Base-by-base conservation (phyloP, 2,329 filamentous ascomycete species). In the Hypoxylon sp. region DNA sequence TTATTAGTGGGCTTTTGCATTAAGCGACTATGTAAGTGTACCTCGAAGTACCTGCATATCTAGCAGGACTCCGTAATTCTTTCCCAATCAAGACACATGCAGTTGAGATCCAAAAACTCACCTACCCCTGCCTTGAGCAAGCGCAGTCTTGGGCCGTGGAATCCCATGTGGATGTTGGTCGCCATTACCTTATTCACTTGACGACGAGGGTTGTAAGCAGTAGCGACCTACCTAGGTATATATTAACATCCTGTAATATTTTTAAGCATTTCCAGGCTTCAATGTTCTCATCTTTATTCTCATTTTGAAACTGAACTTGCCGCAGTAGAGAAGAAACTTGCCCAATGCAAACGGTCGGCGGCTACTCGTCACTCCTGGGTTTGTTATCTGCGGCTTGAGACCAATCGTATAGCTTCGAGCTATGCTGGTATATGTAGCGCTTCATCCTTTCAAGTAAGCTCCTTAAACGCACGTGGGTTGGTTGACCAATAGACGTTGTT, bases 381-480 rank as follows among this genome's bases (percentile, higher is more conserved):
- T 53, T 56, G 43, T 61, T 53, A 41, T 30, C 27, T 46, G 16
- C 52, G 43, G 21, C 34, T 34, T 2, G 12, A 65, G 45, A n/a
- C 68, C 63, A 70, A 70, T 70, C 61, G 61, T 27, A 50, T 43
- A 47, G 51, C 43, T 54, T 32, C 5, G 9, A 64, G 54, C 52
- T 64, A 54, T 58, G 48, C 37, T 54, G 29, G 41, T 43, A 61
- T 43, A 58, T 46, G 51, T 58, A 60, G 51, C 30, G 41, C 23
- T 56, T 48, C 63, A 50, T 62, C 67, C 67, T 67, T 67, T 67
- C 50, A 51, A 63, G 27, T 57, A 16, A 64, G 63, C 61, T 65
- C 62, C 59, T 48, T 50, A 56, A 53, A 53, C 53, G 46, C 69
- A 71, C 69, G 69, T 71, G 69, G 67, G 59, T 61, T 43, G 47